Conservation (phyloP, 345 rosid genomes). For the Boechera stricta region DNA sequence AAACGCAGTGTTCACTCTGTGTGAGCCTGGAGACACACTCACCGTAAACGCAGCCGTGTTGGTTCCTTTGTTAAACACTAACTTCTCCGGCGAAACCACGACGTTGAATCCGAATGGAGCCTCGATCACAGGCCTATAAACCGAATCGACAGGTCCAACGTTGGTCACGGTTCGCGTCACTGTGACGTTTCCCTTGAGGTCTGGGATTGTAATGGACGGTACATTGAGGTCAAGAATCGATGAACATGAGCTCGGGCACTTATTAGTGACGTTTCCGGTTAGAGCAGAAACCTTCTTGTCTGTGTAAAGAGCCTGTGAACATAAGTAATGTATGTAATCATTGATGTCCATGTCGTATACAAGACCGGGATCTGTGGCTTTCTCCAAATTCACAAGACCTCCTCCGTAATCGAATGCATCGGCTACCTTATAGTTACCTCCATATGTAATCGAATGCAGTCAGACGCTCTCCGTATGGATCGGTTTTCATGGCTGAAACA, state of each 20-base stretch:
- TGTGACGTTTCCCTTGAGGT: slow-evolving; percentile 40
- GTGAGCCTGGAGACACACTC: slow-evolving; percentile 29
- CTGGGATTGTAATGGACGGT: slow-evolving; percentile 70
- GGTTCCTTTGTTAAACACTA: slow-evolving; percentile 42
- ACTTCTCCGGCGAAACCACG: slow-evolving; percentile 43
- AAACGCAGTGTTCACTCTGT: slow-evolving; percentile 47
- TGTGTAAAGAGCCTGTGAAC: slow-evolving; percentile 52
- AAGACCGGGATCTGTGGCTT: slow-evolving; percentile 65
- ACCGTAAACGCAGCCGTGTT: slow-evolving; percentile 45
- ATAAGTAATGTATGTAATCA: slow-evolving; percentile 59
- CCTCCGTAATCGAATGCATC: slow-evolving; percentile 72
- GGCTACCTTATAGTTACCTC: slow-evolving; percentile 52
- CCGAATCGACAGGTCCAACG: slow-evolving; percentile 52
- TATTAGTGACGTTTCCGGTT: slow-evolving; percentile 30
- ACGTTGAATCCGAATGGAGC: slow-evolving; percentile 51
- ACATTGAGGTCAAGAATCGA: slow-evolving; percentile 59
- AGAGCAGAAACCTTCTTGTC: slow-evolving; percentile 52
- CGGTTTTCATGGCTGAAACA: slow-evolving; percentile 33
- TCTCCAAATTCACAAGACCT: slow-evolving; percentile 57
- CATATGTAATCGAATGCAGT: too few relatives aligned
- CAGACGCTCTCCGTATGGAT: slow-evolving; percentile 52
- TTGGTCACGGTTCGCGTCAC: slow-evolving; percentile 68
- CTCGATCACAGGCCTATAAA: slow-evolving; percentile 52
- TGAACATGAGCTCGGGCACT: slow-evolving; percentile 47
- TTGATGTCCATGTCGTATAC: slow-evolving; percentile 56